These are phyloP conservation scores for Lanmaoa rubissima DNA, from an alignment of 768 basidiomycete genomes.

Conservation along the genomic window DNA sequence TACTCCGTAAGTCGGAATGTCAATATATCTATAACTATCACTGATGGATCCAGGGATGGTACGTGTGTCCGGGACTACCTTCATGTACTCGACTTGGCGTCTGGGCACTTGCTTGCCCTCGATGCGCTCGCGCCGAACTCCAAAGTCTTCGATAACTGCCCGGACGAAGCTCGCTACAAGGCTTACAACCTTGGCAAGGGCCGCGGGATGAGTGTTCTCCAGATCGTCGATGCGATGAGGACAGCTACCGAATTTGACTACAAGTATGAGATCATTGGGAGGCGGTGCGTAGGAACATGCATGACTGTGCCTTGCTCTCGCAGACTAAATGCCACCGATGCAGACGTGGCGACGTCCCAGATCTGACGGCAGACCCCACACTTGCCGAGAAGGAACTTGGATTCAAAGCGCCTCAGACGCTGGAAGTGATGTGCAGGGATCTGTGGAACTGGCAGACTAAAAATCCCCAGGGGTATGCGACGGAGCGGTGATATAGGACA, in stretches of 20 bases:
- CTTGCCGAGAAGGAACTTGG: slow-evolving; percentile 92
- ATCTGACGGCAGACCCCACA: slow-evolving; percentile 90
- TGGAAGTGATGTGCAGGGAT: slow-evolving; percentile 94
- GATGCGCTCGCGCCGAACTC: slow-evolving; percentile 71
- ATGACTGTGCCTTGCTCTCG: not conserved
- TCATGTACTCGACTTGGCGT: slow-evolving; percentile 92
- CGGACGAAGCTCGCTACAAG: slow-evolving; percentile 66
- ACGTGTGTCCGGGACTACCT: slow-evolving; percentile 98
- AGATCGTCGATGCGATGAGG: slow-evolving; percentile 94
- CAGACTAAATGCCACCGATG: slow-evolving; percentile 6
- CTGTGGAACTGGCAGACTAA: slow-evolving; percentile 99
- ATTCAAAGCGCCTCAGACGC: slow-evolving; percentile 76
- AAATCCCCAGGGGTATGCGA: slow-evolving; percentile 74
- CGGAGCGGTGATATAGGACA: slow-evolving; percentile 23
- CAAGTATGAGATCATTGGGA: slow-evolving; percentile 85
- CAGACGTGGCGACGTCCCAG: slow-evolving; percentile 93
- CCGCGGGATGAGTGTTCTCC: slow-evolving; percentile 84
- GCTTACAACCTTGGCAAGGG: slow-evolving; percentile 98
- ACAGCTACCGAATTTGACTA: slow-evolving; percentile 87
- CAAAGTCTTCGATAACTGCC: slow-evolving; percentile 51
- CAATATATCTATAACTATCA: no score
- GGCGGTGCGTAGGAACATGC: slow-evolving; percentile 58
- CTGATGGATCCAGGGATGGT: slow-evolving; percentile 62
- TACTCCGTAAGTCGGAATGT: slow-evolving; percentile 61
- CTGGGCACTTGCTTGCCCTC: slow-evolving; percentile 88